Base-by-base conservation (phyloP, 352 stramenopile genomes). In the Phytophthora nicotianae region DNA sequence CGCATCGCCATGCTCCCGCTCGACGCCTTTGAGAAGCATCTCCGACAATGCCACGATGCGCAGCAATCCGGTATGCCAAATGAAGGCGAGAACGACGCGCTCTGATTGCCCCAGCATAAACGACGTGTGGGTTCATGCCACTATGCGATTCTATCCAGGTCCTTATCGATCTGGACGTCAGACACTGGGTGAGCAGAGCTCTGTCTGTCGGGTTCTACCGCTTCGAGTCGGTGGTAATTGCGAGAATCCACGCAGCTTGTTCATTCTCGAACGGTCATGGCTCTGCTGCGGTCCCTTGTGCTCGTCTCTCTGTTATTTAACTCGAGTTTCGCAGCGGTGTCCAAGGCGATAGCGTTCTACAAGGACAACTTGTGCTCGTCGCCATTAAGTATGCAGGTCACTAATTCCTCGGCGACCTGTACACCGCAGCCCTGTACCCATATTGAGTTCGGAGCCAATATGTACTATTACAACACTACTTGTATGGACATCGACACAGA, bases 11-110 rank as follows among this genome's bases (percentile, higher is more conserved):
- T 83, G 45, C 52, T 90, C 23, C 74, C 79, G 0, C 59, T 66
- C 14, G 70, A 88, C 7, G 58, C 62, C 2, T 91, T 89, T 29
- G 45, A 65, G 14, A 65, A 77, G 19, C 74, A 86, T 49, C 35
- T 62, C 40, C 21, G 43, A 62, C 58, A 67, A 63, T 11, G 4
- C 5, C 45, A 58, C 35, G 59, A 73, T 43, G 42, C 29, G 24
- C 26, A 58, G 27, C 35, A 19, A 37, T 60, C 62, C 48, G 45
- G 5, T 24, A 11, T 43, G 20, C 45, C 55, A 65, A 40, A 33
- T 58, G 47, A 59, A 58, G 42, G 17, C 23, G 29, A 33, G 26
- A 47, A 56, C 32, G 57, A 67, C 47, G 19, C 57, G 27, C 41
- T 19, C 27, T 57, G 50, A 68, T 63, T 58, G 26, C 19, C 52